Conservation (phyloP, 1,284 basidiomycete genomes). For the Cryptococcus sp. region DNA sequence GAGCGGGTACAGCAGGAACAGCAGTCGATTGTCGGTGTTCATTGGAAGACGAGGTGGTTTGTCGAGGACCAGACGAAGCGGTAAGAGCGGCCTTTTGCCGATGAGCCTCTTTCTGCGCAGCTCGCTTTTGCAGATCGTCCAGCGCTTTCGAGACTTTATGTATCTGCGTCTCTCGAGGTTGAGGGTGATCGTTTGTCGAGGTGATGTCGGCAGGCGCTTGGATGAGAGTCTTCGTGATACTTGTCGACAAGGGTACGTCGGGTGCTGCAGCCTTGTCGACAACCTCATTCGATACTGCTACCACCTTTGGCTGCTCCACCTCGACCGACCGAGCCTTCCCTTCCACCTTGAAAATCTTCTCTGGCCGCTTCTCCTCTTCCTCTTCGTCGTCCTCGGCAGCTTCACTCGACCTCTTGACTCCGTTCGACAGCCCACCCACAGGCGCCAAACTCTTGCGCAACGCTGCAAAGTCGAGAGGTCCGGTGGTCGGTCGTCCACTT, state of each 20-base stretch:
- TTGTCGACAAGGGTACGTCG: too few species aligned
- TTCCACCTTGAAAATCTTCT: conserved; percentile 31
- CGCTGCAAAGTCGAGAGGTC: conserved; percentile 11
- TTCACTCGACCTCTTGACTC: too few species aligned
- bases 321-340: not conserved
- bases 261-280: too few species aligned
- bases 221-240: too few species aligned
- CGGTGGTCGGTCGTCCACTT: not conserved
- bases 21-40: conserved; percentile 1
- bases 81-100: conserved; percentile 23
- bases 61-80: not conserved
- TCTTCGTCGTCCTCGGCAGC: conserved; percentile 14
- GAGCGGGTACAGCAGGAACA: conserved; percentile 17
- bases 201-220: not conserved
- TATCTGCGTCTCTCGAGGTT: conserved; percentile 12
- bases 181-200: not conserved
- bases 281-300: too few species aligned
- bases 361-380: conserved; percentile 18
- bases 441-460: conserved; percentile 31
- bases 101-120: conserved; percentile 28
- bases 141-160: conserved; percentile 35
- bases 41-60: not conserved
- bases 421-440: conserved; percentile 12
- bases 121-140: conserved; percentile 35
- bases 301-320: not conserved